phyloP scores from a whole-genome alignment of 2,329 filamentous ascomycete species.

The Fusarium nematophilum region DNA sequence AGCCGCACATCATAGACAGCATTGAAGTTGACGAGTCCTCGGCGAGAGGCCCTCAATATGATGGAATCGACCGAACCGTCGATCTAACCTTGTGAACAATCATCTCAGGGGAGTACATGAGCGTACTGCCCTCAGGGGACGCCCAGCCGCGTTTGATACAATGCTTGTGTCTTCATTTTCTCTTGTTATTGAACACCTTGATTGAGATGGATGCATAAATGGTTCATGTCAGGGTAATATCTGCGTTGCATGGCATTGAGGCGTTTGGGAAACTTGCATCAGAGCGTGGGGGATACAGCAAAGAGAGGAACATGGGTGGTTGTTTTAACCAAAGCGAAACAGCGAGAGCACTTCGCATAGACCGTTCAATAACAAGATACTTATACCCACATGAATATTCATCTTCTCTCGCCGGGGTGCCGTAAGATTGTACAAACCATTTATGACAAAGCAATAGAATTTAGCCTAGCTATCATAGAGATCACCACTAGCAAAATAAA shows the following conservation, averaged over 20 bases:
- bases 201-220: constrained; percentile 1
- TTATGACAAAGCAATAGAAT: too few relatives aligned
- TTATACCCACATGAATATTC: too few relatives aligned
- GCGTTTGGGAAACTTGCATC: constrained; percentile 9
- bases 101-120: too few relatives aligned
- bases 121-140: too few relatives aligned
- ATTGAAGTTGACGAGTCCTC: constrained; percentile 34
- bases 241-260: constrained; percentile 3
- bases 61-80: constrained; percentile 47
- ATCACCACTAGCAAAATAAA: too few relatives aligned
- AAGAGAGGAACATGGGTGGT: neutral
- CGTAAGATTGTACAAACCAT: too few relatives aligned
- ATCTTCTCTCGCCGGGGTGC: too few relatives aligned
- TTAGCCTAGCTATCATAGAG: too few relatives aligned
- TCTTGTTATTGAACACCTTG: constrained; percentile 5
- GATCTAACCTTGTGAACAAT: constrained; percentile 23
- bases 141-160: too few relatives aligned
- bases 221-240: neutral
- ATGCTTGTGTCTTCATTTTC: neutral
- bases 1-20: constrained; percentile 17
- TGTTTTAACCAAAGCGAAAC: neutral
- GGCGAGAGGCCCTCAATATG: constrained; percentile 41
- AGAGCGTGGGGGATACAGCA: constrained; percentile 1
- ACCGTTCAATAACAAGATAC: neutral
- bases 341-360: constrained; percentile 11